Percentiles rank a stretch among this genome's conserved stretches.
Evolutionary conservation across 2,329 filamentous ascomycete genomes (phyloP).

Genomic region (Aspergillus aculeatus): DNA sequence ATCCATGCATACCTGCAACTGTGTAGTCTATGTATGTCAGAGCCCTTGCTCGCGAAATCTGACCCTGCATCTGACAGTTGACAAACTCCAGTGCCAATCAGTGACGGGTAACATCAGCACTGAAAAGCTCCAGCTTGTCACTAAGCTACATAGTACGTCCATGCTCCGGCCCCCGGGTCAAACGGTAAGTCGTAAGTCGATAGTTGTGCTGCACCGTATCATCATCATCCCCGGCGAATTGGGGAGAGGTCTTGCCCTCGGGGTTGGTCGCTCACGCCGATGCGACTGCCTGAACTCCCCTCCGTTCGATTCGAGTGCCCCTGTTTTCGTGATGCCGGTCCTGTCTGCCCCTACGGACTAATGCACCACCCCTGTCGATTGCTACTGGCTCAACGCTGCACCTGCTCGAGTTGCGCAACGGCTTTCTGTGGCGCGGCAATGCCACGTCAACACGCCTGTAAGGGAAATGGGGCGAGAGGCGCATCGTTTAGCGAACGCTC

Average conservation of each 20-base stretch:
- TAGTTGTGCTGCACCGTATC: background rate
- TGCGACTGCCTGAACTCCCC: background rate
- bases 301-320: background rate
- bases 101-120: background rate
- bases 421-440: background rate
- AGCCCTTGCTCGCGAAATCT: background rate
- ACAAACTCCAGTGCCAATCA: background rate
- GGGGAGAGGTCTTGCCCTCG: no score
- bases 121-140: background rate
- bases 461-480: background rate
- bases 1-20: background rate
- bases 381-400: background rate
- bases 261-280: background rate
- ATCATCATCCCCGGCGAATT: no score
- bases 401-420: constrained; percentile 1
- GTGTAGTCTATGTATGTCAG: background rate
- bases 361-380: background rate
- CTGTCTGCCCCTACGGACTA: background rate
- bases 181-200: background rate
- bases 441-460: constrained; percentile 1
- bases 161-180: background rate
- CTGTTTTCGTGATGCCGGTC: background rate
- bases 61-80: background rate
- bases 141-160: background rate
- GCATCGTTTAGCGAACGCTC: background rate